phyloP scores from a whole-genome alignment of 768 basidiomycete genomes.

The Psilocybe tampanensis region DNA sequence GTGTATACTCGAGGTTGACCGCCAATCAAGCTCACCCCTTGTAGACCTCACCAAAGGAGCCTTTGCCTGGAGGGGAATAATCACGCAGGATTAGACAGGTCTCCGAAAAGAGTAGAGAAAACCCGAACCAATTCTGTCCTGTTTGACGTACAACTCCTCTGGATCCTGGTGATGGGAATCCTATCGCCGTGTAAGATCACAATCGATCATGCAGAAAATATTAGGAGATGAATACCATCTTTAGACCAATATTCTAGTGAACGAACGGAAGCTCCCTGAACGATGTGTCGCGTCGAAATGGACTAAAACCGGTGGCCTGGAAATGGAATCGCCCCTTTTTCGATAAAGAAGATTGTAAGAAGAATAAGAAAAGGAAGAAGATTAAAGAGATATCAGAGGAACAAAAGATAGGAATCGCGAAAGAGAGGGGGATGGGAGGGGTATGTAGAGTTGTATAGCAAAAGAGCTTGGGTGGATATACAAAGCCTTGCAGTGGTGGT shows the following conservation, averaged over 20 bases:
- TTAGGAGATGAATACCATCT: constrained; percentile 26
- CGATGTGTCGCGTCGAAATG: constrained; percentile 26
- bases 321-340: constrained; percentile 14
- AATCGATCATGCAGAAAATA: constrained; percentile 18
- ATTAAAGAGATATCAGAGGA: constrained; percentile 1
- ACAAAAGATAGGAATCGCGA: constrained; percentile 6
- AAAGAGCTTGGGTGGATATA: constrained; percentile 20
- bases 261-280: constrained; percentile 7
- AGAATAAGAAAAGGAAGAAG: constrained; percentile 2
- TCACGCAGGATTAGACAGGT: constrained; percentile 1
- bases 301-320: constrained; percentile 6
- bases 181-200: constrained; percentile 39
- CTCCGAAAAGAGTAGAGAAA: constrained; percentile 3
- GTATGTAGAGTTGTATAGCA: constrained; percentile 16
- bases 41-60: constrained; percentile 99
- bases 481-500: constrained; percentile 16
- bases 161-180: constrained; percentile 82
- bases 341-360: background rate
- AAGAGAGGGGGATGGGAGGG: constrained; percentile 14
- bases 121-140: constrained; percentile 92
- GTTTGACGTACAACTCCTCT: constrained; percentile 95
- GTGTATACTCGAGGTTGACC: constrained; percentile 12
- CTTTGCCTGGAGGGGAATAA: constrained; percentile 69
- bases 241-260: constrained; percentile 10
- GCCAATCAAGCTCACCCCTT: constrained; percentile 69